A percentile compares a stretch with the other conserved stretches of the same genome.
phyloP scores from a whole-genome alignment of 345 rosid species.

The Moricandia moricandioides region DNA sequence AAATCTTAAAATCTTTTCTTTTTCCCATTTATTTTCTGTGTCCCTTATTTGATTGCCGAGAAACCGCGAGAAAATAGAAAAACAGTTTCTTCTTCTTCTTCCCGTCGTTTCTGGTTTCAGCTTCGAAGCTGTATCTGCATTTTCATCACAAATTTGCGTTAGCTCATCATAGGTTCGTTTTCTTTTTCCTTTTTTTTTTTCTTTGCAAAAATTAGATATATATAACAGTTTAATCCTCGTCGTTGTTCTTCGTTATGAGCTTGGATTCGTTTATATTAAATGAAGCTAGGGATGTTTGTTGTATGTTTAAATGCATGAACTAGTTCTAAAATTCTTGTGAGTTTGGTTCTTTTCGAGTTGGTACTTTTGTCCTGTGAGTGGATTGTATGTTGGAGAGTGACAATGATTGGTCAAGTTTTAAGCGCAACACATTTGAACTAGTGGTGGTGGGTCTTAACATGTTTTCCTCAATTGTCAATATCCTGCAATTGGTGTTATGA shows the following conservation, averaged over 20 bases:
- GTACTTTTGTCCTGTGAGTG: neutral
- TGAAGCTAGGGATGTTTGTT: neutral
- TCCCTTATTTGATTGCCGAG: conserved; percentile 30
- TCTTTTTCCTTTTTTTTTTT: neutral
- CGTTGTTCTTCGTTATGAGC: conserved; percentile 5
- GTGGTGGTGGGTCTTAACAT: conserved; percentile 32
- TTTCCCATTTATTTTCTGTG: conserved; percentile 24
- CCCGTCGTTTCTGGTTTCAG: neutral
- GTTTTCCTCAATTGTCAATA: conserved; percentile 12
- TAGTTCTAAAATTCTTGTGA: neutral
- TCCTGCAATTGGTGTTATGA: conserved; percentile 28
- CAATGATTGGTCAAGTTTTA: conserved; percentile 29
- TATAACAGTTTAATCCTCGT: neutral
- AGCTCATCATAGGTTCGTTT: conserved; percentile 16
- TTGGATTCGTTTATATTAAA: neutral
- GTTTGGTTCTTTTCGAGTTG: no score
- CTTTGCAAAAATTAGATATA: neutral
- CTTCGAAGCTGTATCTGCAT: conserved; percentile 14
- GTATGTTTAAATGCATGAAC: neutral
- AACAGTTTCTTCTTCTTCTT: no score
- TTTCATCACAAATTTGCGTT: conserved; percentile 8
- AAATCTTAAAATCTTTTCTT: neutral
- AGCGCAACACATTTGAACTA: conserved; percentile 13
- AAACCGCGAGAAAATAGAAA: conserved; percentile 21
- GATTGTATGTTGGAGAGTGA: conserved; percentile 20